Conservation (phyloP, 1,284 basidiomycete species). For the Exsudoporus floridanus region DNA sequence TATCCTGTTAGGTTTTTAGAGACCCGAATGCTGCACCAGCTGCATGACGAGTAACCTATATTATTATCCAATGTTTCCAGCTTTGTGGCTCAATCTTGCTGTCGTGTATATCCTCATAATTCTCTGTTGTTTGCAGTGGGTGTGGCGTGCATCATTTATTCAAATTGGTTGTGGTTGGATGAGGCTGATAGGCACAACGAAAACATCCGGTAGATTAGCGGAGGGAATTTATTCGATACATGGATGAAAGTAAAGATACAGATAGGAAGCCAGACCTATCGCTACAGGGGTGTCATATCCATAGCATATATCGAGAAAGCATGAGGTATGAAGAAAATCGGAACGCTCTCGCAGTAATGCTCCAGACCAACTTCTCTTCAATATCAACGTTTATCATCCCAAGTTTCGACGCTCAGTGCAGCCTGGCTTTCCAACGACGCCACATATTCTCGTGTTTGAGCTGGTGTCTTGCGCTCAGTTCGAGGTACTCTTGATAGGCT, state of each 20-base stretch:
- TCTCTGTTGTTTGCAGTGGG: conserved; percentile 4
- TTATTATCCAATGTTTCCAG: conserved; percentile 18
- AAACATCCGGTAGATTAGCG: not conserved
- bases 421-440: conserved; percentile 44
- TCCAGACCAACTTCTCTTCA: not conserved
- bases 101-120: conserved; percentile 7
- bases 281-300: conserved; percentile 28
- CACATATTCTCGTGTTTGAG: conserved; percentile 54
- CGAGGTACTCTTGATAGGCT: conserved; percentile 54
- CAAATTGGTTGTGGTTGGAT: not conserved
- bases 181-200: too few relatives aligned
- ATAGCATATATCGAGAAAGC: not conserved
- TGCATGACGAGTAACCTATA: conserved; percentile 41
- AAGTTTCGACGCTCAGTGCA: conserved; percentile 15
- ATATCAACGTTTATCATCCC: not conserved
- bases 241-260: conserved; percentile 26
- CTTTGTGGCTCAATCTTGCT: conserved; percentile 11
- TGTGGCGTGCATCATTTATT: not conserved
- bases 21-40: conserved; percentile 63
- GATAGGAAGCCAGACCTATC: conserved; percentile 12
- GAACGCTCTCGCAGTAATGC: not conserved
- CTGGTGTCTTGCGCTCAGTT: conserved; percentile 48
- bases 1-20: conserved; percentile 56
- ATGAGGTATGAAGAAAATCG: conserved; percentile 3
- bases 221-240: conserved; percentile 22